Conservation (phyloP, 495 filamentous ascomycete species). For the Annulohypoxylon maeteangense region DNA sequence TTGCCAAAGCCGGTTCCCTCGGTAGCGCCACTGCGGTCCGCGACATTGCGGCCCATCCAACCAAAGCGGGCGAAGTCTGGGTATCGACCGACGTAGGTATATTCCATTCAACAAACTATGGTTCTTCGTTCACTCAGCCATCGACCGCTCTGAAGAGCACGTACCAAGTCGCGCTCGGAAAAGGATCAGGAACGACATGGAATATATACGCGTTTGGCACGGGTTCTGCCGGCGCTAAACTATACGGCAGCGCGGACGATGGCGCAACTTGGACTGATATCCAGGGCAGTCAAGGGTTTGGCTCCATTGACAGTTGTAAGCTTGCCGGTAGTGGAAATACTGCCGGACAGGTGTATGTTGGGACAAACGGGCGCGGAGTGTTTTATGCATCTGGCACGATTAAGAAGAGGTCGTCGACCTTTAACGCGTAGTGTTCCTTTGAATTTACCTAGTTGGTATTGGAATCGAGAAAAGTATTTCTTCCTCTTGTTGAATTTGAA, state of each 20-base stretch:
- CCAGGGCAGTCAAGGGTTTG: constrained; percentile 65
- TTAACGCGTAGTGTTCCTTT: constrained; percentile 16
- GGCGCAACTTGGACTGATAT: constrained; percentile 64
- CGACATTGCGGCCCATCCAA: constrained; percentile 62
- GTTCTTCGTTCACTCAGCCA: constrained; percentile 56
- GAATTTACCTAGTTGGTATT: not conserved
- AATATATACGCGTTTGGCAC: constrained; percentile 63
- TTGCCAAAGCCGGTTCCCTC: constrained; percentile 51
- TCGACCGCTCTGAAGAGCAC: constrained; percentile 53
- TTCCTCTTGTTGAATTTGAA: not conserved
- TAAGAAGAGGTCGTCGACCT: constrained; percentile 17
- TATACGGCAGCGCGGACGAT: constrained; percentile 62
- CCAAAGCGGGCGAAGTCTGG: constrained; percentile 62
- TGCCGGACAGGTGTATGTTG: constrained; percentile 65
- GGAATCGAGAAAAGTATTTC: not conserved
- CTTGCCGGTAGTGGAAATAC: constrained; percentile 61
- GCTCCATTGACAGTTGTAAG: constrained; percentile 56
- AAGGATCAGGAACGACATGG: constrained; percentile 50
- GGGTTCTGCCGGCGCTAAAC: constrained; percentile 53
- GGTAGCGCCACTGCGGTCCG: constrained; percentile 53
- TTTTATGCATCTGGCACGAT: constrained; percentile 56
- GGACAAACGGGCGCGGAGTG: constrained; percentile 68
- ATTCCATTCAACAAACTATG: constrained; percentile 63
- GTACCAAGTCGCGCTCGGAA: constrained; percentile 59
- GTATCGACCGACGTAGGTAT: constrained; percentile 64